Conservation (phyloP, 2,329 filamentous ascomycete species). For the Stagonosporopsis vannaccii region DNA sequence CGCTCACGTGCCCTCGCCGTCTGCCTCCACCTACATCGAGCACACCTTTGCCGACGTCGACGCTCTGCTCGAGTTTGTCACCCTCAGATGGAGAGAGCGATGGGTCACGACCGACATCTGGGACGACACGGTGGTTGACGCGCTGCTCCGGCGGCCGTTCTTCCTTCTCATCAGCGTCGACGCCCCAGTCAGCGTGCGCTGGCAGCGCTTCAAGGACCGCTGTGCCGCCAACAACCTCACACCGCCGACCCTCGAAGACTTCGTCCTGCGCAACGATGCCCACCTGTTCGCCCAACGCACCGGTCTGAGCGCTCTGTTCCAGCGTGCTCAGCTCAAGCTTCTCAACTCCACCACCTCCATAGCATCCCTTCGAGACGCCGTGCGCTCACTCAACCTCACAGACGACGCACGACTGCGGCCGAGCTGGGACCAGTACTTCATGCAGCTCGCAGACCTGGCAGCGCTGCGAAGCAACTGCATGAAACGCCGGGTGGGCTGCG, state of each 20-base stretch:
- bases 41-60: constrained; percentile 61
- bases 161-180: constrained; percentile 93
- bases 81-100: constrained; percentile 78
- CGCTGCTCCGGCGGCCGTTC: constrained; percentile 81
- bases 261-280: constrained; percentile 70
- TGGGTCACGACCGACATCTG: constrained; percentile 89
- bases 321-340: constrained; percentile 81
- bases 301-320: constrained; percentile 78
- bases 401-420: constrained; percentile 83
- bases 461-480: constrained; percentile 95
- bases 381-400: constrained; percentile 77
- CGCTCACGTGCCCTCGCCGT: constrained; percentile 25
- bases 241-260: constrained; percentile 64
- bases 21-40: constrained; percentile 30
- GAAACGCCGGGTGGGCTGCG: constrained; percentile 95
- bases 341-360: constrained; percentile 83
- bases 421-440: constrained; percentile 97
- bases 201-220: constrained; percentile 75
- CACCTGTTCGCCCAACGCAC: constrained; percentile 73
- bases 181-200: constrained; percentile 84
- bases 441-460: constrained; percentile 92
- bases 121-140: constrained; percentile 75
- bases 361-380: constrained; percentile 72
- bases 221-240: constrained; percentile 58
- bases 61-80: constrained; percentile 82